phyloP scores from a whole-genome alignment of 2,329 filamentous ascomycete species.

The Exophiala oligosperma region DNA sequence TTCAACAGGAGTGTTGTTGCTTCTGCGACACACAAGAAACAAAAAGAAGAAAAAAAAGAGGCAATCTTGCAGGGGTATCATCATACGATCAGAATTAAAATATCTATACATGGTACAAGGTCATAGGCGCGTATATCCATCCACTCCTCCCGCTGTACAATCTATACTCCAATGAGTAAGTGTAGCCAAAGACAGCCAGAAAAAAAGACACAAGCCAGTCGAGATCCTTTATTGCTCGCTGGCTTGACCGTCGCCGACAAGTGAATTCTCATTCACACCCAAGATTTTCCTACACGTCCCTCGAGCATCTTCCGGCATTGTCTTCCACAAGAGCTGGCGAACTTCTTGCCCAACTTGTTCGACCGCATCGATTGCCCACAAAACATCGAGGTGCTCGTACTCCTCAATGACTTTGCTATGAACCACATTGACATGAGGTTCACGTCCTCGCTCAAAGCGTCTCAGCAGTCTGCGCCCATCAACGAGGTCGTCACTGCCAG shows the following conservation, averaged over 20 bases:
- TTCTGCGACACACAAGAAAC: not conserved
- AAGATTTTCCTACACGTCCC: slow-evolving; percentile 62
- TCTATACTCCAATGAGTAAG: too few species aligned
- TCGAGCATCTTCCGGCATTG: slow-evolving; percentile 57
- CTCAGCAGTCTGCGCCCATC: slow-evolving; percentile 74
- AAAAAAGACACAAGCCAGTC: not conserved
- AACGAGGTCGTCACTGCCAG: slow-evolving; percentile 78
- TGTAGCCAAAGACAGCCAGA: too few species aligned
- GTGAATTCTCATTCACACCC: slow-evolving; percentile 55
- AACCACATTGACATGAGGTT: slow-evolving; percentile 78
- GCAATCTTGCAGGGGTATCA: too few species aligned
- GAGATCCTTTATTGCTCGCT: not conserved
- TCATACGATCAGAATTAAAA: too few species aligned
- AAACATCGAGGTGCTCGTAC: slow-evolving; percentile 91
- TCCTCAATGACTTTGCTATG: slow-evolving; percentile 80
- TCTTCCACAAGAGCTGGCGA: slow-evolving; percentile 80
- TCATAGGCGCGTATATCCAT: too few species aligned
- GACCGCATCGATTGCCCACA: slow-evolving; percentile 89
- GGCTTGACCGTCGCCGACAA: slow-evolving; percentile 5
- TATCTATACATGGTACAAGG: too few species aligned
- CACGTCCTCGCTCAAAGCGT: slow-evolving; percentile 72
- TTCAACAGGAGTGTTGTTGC: not conserved
- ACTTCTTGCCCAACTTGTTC: slow-evolving; percentile 81
- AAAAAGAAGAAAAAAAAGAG: too few species aligned
- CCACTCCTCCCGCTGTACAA: too few species aligned